phyloP scores from a whole-genome alignment of 352 stramenopile species.

The Phytophthora citrophthora region DNA sequence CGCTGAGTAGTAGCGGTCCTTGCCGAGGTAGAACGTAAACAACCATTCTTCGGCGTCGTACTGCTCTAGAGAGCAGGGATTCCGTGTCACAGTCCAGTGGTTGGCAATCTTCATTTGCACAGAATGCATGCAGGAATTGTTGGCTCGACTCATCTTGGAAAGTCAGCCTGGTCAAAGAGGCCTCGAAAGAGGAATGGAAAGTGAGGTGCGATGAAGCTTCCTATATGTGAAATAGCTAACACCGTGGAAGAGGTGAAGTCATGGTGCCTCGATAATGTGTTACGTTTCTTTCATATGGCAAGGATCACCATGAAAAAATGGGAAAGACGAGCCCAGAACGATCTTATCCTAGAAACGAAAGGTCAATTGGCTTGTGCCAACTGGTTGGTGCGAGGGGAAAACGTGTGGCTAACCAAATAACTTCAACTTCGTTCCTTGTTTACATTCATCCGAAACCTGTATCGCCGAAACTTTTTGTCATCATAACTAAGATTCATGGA shows the following conservation, averaged over 20 bases:
- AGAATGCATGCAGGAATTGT: conserved; percentile 19
- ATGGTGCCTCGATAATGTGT: background rate
- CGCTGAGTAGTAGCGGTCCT: conserved; percentile 56
- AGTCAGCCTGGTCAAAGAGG: background rate
- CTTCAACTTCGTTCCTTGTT: background rate
- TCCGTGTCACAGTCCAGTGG: conserved; percentile 61
- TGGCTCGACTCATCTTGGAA: conserved; percentile 6
- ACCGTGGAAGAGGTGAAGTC: conserved; percentile 16
- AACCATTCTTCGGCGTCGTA: conserved; percentile 71
- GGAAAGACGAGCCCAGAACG: conserved; percentile 4
- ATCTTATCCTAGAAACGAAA: no score
- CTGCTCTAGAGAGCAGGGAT: conserved; percentile 55
- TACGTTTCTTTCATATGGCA: conserved; percentile 10
- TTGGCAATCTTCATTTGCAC: conserved; percentile 29
- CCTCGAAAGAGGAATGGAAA: conserved; percentile 21
- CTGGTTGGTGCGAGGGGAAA: no score
- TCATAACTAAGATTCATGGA: no score
- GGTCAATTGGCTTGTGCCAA: background rate
- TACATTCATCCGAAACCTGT: no score
- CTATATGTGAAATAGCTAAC: background rate
- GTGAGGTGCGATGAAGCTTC: background rate
- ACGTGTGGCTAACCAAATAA: background rate
- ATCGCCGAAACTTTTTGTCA: no score
- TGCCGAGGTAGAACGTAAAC: conserved; percentile 63
- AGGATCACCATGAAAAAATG: background rate